Percentiles rank a stretch among this genome's conserved stretches.
These are phyloP conservation scores for Alternaria longipes DNA, from an alignment of 2,329 filamentous ascomycete genomes.

Conservation along the genomic window DNA sequence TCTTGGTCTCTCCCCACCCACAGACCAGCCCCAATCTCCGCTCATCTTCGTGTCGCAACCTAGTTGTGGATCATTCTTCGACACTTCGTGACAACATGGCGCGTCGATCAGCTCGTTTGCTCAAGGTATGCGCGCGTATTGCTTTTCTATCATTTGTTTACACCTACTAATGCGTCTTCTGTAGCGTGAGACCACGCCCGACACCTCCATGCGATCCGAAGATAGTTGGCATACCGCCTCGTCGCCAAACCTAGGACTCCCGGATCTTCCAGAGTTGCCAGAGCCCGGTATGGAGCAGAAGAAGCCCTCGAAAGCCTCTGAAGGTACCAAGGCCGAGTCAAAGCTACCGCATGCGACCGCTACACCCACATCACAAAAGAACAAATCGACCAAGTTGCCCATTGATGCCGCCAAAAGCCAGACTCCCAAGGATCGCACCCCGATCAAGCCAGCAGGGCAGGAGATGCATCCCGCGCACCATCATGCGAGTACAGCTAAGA, in stretches of 20 bases:
- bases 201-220: conserved; percentile 25
- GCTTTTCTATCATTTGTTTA: conserved; percentile 37
- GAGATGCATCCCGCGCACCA: conserved; percentile 94
- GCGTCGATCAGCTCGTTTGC: conserved; percentile 48
- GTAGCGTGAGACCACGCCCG: conserved; percentile 41
- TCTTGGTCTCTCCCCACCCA: conserved; percentile 29
- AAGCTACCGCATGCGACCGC: conserved; percentile 35
- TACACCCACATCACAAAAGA: conserved; percentile 59
- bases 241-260: conserved; percentile 32
- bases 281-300: conserved; percentile 26
- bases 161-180: conserved; percentile 32
- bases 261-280: conserved; percentile 30
- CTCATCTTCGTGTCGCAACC: conserved; percentile 15
- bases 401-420: conserved; percentile 32
- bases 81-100: conserved; percentile 39
- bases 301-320: conserved; percentile 36
- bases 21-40: conserved; percentile 38
- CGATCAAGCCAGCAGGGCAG: conserved; percentile 73
- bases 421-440: conserved; percentile 69
- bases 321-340: conserved; percentile 29
- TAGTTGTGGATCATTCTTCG: conserved; percentile 12
- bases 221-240: conserved; percentile 44
- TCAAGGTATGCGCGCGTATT: conserved; percentile 41
- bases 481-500: conserved; percentile 76
- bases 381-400: conserved; percentile 33